Evolutionary conservation across 805 yeast species (phyloP).

Genomic region (Priceomyces medius): DNA sequence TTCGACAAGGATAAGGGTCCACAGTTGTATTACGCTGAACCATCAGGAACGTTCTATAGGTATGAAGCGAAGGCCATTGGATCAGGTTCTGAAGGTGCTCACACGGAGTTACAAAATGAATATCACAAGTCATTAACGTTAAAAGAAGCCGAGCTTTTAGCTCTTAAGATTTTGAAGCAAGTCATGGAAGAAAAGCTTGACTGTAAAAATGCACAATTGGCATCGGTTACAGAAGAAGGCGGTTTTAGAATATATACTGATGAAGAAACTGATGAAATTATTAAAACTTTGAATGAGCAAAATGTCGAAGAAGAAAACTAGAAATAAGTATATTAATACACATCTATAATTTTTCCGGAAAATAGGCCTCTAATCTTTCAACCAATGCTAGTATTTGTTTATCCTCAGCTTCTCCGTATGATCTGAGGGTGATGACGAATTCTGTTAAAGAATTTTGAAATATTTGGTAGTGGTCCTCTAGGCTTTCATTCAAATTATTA

Average conservation of each 20-base stretch:
- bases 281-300: slow-evolving; percentile 71
- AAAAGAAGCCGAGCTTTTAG: slow-evolving; percentile 87
- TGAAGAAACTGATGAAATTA: slow-evolving; percentile 77
- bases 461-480: slow-evolving; percentile 42
- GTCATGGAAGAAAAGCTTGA: slow-evolving; percentile 99
- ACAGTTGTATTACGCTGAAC: slow-evolving; percentile 97
- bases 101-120: slow-evolving; percentile 94
- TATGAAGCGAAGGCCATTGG: slow-evolving; percentile 99
- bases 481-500: slow-evolving; percentile 38
- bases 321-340: slow-evolving; percentile 4
- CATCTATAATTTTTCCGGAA: slow-evolving; percentile 23
- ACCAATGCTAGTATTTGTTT: slow-evolving; percentile 43
- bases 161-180: slow-evolving; percentile 87
- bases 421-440: slow-evolving; percentile 44
- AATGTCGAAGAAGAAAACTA: slow-evolving; percentile 43
- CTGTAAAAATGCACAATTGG: slow-evolving; percentile 91
- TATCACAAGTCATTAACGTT: slow-evolving; percentile 90
- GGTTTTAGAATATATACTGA: slow-evolving; percentile 87
- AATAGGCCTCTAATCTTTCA: slow-evolving; percentile 41
- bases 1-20: slow-evolving; percentile 91
- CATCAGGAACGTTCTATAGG: slow-evolving; percentile 96
- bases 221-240: slow-evolving; percentile 80
- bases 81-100: slow-evolving; percentile 98
- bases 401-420: slow-evolving; percentile 51
- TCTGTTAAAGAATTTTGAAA: slow-evolving; percentile 47